A percentile compares a stretch with the other conserved stretches of the same genome.
phyloP scores from a whole-genome alignment of 768 basidiomycete species.

The Phlebiopsis flavidoalba region DNA sequence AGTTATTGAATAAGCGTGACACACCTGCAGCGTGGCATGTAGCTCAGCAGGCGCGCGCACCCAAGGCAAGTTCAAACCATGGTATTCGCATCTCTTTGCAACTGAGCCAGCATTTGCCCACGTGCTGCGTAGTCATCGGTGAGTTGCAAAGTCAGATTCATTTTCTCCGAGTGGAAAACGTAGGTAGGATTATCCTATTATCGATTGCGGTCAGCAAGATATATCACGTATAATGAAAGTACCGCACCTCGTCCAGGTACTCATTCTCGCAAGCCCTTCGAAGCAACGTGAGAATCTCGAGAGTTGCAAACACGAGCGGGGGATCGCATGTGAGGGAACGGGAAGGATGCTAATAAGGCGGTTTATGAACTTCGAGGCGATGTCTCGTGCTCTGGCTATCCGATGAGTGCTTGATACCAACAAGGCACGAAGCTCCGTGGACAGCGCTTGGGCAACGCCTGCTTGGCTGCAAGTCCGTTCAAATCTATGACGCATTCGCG shows the following conservation, averaged over 20 bases:
- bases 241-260: slow-evolving; percentile 76
- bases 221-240: background rate
- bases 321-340: slow-evolving; percentile 92
- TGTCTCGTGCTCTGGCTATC: slow-evolving; percentile 72
- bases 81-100: slow-evolving; percentile 68
- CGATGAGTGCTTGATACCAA: slow-evolving; percentile 80
- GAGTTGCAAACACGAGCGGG: slow-evolving; percentile 78
- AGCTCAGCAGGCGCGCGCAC: slow-evolving; percentile 88
- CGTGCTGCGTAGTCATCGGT: slow-evolving; percentile 83
- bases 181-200: slow-evolving; percentile 82
- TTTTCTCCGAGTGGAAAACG: slow-evolving; percentile 76
- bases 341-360: slow-evolving; percentile 86
- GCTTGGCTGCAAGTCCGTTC: slow-evolving; percentile 69
- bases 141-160: slow-evolving; percentile 69
- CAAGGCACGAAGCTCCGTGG: slow-evolving; percentile 68
- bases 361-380: slow-evolving; percentile 81
- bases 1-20: slow-evolving; percentile 13
- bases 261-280: slow-evolving; percentile 88
- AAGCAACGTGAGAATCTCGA: slow-evolving; percentile 88
- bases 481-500: slow-evolving; percentile 68
- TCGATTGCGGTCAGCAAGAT: background rate
- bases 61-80: slow-evolving; percentile 87
- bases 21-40: slow-evolving; percentile 86
- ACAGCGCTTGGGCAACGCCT: slow-evolving; percentile 69
- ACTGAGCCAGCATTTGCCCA: slow-evolving; percentile 73